Percentiles rank a stretch among this genome's conserved stretches.
Conservation (phyloP, 345 rosid species). For the Carallia pectinifolia region DNA sequence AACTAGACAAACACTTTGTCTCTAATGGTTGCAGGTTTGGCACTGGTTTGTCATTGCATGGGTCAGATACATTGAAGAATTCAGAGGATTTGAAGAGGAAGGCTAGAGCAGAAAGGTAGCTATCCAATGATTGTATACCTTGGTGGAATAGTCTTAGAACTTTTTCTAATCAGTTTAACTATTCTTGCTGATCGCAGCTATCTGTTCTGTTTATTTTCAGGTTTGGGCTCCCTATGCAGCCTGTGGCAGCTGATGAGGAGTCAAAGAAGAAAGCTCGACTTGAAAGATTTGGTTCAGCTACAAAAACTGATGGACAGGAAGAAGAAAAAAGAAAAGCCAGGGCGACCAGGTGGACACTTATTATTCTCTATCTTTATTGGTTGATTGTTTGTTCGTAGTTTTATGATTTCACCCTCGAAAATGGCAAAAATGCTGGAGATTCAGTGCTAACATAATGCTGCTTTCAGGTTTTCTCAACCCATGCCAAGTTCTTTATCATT, state of each 20-base stretch:
- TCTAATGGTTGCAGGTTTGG: slow-evolving; percentile 60
- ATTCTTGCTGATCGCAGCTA: background rate
- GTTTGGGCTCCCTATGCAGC: slow-evolving; percentile 61
- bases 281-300: slow-evolving; percentile 59
- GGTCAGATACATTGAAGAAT: slow-evolving; percentile 46
- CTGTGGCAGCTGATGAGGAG: slow-evolving; percentile 50
- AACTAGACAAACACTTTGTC: no score
- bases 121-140: background rate
- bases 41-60: slow-evolving; percentile 34
- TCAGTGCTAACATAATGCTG: background rate
- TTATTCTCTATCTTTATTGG: background rate
- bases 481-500: slow-evolving; percentile 41
- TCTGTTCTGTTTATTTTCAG: slow-evolving; percentile 29
- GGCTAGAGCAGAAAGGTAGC: slow-evolving; percentile 91
- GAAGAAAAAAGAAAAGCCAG: slow-evolving; percentile 84
- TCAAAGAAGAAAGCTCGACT: slow-evolving; percentile 86
- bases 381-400: slow-evolving; percentile 1
- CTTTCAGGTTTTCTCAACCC: slow-evolving; percentile 60
- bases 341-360: slow-evolving; percentile 58
- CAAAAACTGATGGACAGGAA: slow-evolving; percentile 55
- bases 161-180: background rate
- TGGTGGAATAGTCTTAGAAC: background rate
- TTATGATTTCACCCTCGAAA: background rate
- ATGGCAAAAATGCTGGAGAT: background rate
- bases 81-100: slow-evolving; percentile 84